Evolutionary conservation across 2,329 filamentous ascomycete species (phyloP).

Genomic region (Aspergillus sp.): DNA sequence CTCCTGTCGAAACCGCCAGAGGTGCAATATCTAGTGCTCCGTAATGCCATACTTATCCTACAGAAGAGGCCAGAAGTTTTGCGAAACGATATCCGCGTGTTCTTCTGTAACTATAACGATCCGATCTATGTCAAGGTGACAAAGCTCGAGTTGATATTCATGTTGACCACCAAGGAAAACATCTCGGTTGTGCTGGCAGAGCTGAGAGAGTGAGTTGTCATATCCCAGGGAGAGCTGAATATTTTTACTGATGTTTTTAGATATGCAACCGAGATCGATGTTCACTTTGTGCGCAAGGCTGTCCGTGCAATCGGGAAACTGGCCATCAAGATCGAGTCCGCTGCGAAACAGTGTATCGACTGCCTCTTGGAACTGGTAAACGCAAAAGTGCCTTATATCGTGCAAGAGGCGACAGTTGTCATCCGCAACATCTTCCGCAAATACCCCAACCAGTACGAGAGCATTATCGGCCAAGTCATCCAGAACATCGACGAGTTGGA

Average conservation of each 20-base stretch:
- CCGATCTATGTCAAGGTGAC: conserved; percentile 99
- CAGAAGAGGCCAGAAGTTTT: conserved; percentile 91
- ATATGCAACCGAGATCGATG: conserved; percentile 95
- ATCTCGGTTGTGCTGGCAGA: conserved; percentile 95
- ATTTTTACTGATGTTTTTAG: conserved; percentile 29
- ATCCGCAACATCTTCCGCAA: conserved; percentile 99
- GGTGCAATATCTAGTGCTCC: conserved; percentile 93
- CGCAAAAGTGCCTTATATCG: conserved; percentile 98
- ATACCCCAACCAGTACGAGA: conserved; percentile 98
- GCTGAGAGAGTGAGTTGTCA: conserved; percentile 69
- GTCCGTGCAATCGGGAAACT: conserved; percentile 96
- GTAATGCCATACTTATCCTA: conserved; percentile 90
- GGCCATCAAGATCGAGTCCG: conserved; percentile 97
- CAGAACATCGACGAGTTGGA: conserved; percentile 95
- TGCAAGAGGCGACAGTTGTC: conserved; percentile 97
- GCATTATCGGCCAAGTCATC: conserved; percentile 92
- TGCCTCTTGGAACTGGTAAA: conserved; percentile 88
- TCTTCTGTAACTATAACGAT: conserved; percentile 99
- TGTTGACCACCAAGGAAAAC: conserved; percentile 93
- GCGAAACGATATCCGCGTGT: conserved; percentile 94
- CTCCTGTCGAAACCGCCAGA: conserved; percentile 93
- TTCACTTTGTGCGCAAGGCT: conserved; percentile 97
- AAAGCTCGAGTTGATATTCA: conserved; percentile 97
- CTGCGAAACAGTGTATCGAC: conserved; percentile 86
- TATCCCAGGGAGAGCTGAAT: background rate